A percentile compares a stretch with the other conserved stretches of the same genome.
Conservation (phyloP, 139 green algal species). For the Chlamydomonas sphaeroides region DNA sequence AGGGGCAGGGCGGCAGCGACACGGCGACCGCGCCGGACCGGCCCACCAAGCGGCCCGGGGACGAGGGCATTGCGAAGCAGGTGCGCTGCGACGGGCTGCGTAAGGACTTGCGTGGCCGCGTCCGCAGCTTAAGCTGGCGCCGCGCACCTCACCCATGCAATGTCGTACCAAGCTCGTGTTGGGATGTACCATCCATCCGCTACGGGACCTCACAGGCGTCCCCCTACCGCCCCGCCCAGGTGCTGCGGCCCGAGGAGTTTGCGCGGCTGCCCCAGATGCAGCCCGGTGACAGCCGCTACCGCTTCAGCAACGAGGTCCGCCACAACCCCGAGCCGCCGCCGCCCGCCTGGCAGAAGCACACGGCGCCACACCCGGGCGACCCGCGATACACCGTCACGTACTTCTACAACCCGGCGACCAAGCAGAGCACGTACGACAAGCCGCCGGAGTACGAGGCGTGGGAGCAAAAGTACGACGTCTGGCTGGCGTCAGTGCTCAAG, state of each 20-base stretch:
- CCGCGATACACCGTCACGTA: conserved; percentile 46
- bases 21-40: background rate
- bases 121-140: too few species aligned
- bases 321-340: conserved; percentile 33
- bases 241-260: conserved; percentile 32
- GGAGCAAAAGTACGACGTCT: conserved; percentile 42
- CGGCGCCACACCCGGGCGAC: conserved; percentile 37
- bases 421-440: conserved; percentile 57
- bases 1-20: too few species aligned
- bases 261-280: conserved; percentile 44
- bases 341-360: conserved; percentile 47
- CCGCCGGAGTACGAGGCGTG: conserved; percentile 52
- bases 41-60: background rate
- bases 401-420: conserved; percentile 54
- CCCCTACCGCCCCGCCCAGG: background rate
- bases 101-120: too few species aligned
- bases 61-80: conserved; percentile 39
- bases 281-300: conserved; percentile 24
- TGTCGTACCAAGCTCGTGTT: too few species aligned
- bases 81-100: too few species aligned
- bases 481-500: conserved; percentile 30
- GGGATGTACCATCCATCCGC: too few species aligned
- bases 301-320: conserved; percentile 44
- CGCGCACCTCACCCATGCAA: too few species aligned
- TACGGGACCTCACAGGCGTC: too few species aligned